A percentile compares a stretch with the other conserved stretches of the same genome.
phyloP scores from a whole-genome alignment of 1,284 basidiomycete species.

The Cryptococcus sp. region DNA sequence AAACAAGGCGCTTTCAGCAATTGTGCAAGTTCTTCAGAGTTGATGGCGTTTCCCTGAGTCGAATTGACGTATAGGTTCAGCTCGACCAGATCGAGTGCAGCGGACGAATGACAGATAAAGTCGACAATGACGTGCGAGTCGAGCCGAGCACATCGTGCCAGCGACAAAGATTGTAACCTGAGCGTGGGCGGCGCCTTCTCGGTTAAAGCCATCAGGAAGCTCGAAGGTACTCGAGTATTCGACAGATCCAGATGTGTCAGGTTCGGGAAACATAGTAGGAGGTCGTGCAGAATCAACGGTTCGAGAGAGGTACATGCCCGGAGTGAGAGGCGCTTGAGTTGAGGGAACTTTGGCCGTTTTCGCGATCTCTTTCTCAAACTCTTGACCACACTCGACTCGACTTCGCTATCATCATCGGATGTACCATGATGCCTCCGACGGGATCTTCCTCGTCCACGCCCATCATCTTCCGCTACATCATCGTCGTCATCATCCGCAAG shows the following conservation, averaged over 20 bases:
- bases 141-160: conserved; percentile 82
- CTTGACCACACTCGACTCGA: conserved; percentile 5
- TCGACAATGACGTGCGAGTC: conserved; percentile 72
- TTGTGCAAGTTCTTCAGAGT: conserved; percentile 61
- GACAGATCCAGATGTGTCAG: conserved; percentile 52
- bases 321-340: conserved; percentile 75
- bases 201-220: conserved; percentile 47
- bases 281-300: conserved; percentile 66
- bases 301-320: conserved; percentile 75
- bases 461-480: conserved; percentile 54
- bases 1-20: conserved; percentile 82
- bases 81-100: conserved; percentile 61
- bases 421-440: conserved; percentile 12
- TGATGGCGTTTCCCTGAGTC: conserved; percentile 77
- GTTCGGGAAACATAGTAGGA: conserved; percentile 55
- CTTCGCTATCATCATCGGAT: conserved; percentile 32
- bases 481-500: conserved; percentile 52
- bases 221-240: conserved; percentile 66
- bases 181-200: conserved; percentile 56
- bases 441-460: conserved; percentile 38
- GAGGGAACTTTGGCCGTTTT: conserved; percentile 60
- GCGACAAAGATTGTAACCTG: conserved; percentile 70
- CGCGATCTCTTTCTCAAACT: conserved; percentile 16
- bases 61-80: conserved; percentile 85
- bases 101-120: conserved; percentile 68